These are phyloP conservation scores for Coniella vitis DNA, from an alignment of 2,329 filamentous ascomycete species.

Conservation along the genomic window DNA sequence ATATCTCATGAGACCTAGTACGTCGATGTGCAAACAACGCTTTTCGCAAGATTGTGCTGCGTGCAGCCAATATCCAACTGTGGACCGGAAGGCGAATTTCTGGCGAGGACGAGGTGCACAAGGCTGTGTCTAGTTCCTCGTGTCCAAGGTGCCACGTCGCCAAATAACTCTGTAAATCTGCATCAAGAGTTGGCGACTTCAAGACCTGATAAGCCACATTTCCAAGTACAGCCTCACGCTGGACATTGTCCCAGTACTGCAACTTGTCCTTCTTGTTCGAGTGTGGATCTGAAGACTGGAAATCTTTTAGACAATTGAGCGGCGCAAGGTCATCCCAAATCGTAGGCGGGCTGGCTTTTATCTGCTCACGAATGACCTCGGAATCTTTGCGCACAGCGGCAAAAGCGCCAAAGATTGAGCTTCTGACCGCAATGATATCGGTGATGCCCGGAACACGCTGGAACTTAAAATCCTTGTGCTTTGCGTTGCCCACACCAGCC, in stretches of 20 bases:
- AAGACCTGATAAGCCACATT: constrained; percentile 47
- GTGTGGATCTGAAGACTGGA: constrained; percentile 39
- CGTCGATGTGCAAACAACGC: constrained; percentile 53
- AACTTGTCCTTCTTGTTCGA: constrained; percentile 30
- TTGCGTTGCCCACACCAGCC: constrained; percentile 44
- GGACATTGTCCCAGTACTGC: constrained; percentile 33
- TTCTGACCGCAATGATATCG: constrained; percentile 74
- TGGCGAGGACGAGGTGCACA: constrained; percentile 55
- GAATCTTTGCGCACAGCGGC: constrained; percentile 80
- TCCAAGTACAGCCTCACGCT: constrained; percentile 47
- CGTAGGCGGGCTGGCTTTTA: constrained; percentile 58
- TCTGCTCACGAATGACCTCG: constrained; percentile 67
- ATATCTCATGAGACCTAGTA: constrained; percentile 45
- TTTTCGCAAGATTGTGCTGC: constrained; percentile 62
- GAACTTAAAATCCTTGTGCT: constrained; percentile 90
- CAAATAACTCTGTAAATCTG: constrained; percentile 50
- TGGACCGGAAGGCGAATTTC: constrained; percentile 73
- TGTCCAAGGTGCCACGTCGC: constrained; percentile 31
- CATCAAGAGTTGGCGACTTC: constrained; percentile 58
- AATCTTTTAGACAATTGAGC: constrained; percentile 60
- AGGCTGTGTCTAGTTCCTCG: constrained; percentile 34
- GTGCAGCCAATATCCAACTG: constrained; percentile 68
- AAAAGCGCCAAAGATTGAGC: constrained; percentile 85
- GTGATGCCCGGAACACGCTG: constrained; percentile 83
- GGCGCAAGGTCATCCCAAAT: constrained; percentile 69